A percentile compares a stretch with the other conserved stretches of the same genome.
Conservation (phyloP, 805 yeast species). For the Teunomyces panamensis region DNA sequence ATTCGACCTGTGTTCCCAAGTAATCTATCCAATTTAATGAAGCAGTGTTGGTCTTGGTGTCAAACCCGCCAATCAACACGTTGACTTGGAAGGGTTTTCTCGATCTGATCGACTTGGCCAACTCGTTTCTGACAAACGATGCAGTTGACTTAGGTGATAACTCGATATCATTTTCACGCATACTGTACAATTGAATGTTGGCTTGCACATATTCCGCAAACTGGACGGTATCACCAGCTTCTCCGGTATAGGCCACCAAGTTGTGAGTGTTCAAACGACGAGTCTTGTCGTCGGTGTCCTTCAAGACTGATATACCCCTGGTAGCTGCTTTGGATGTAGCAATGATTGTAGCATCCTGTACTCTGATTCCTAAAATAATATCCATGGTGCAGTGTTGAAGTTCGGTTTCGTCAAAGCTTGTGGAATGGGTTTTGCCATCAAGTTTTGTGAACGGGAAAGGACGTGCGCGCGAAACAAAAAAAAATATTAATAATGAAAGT, state of each 20-base stretch:
- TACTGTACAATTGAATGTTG: conserved; percentile 80
- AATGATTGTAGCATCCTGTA: conserved; percentile 74
- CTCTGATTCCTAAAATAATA: conserved; percentile 81
- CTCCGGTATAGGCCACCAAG: conserved; percentile 89
- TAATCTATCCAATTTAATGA: conserved; percentile 87
- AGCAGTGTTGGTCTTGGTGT: conserved; percentile 56
- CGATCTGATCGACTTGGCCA: conserved; percentile 87
- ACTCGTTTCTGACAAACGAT: conserved; percentile 79
- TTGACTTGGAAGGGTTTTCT: conserved; percentile 91
- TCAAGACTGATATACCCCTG: conserved; percentile 81
- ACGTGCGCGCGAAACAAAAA: neutral
- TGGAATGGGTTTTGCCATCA: conserved; percentile 3
- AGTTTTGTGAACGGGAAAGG: neutral
- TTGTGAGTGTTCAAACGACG: conserved; percentile 70
- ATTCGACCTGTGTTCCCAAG: conserved; percentile 82
- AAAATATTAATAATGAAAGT: neutral
- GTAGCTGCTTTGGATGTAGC: conserved; percentile 96
- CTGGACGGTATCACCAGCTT: conserved; percentile 93
- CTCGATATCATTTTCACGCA: conserved; percentile 76
- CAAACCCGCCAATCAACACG: conserved; percentile 83
- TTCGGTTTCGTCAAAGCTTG: neutral
- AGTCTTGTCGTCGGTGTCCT: conserved; percentile 79
- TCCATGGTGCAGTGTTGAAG: conserved; percentile 56
- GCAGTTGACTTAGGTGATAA: conserved; percentile 85
- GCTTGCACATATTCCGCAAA: conserved; percentile 95